Evolutionary conservation across 176 grass and related monocot species (phyloP).

Genomic region (Ampelocalamus luodianensis): DNA sequence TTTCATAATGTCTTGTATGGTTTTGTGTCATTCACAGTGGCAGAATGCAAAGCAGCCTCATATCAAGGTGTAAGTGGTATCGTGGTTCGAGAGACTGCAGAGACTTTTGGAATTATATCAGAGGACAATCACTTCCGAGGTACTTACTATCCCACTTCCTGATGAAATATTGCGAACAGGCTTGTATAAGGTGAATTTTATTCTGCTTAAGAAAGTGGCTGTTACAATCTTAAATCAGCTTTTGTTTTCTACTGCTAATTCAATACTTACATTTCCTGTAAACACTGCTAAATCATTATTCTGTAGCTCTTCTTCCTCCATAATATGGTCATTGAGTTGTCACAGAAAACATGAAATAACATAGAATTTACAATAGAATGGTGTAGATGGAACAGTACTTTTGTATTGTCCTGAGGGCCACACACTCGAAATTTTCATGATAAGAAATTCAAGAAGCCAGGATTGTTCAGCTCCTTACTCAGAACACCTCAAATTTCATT

Average conservation of each 20-base stretch:
- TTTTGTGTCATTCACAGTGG: slow-evolving; percentile 52
- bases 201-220: slow-evolving; percentile 11
- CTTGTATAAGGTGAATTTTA: slow-evolving; percentile 10
- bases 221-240: background rate
- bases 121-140: slow-evolving; percentile 72
- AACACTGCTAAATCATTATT: background rate
- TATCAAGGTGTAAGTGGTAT: slow-evolving; percentile 73
- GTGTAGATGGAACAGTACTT: background rate
- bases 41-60: slow-evolving; percentile 65
- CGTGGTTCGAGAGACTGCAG: slow-evolving; percentile 83
- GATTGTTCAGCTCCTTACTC: background rate
- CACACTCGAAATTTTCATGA: background rate
- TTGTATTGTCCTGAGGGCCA: background rate
- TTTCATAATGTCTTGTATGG: background rate
- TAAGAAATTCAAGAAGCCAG: background rate
- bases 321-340: slow-evolving; percentile 11
- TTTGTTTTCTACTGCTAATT: slow-evolving; percentile 22
- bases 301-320: slow-evolving; percentile 22
- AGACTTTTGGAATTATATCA: slow-evolving; percentile 89
- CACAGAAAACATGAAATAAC: background rate
- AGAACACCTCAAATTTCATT: background rate
- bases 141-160: slow-evolving; percentile 36
- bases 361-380: background rate
- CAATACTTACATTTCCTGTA: background rate
- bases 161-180: slow-evolving; percentile 1